Evolutionary conservation across 495 filamentous ascomycete species (phyloP), one percentile per base, ranked within the genome.

Genomic region (Penicillium maclennaniae): DNA sequence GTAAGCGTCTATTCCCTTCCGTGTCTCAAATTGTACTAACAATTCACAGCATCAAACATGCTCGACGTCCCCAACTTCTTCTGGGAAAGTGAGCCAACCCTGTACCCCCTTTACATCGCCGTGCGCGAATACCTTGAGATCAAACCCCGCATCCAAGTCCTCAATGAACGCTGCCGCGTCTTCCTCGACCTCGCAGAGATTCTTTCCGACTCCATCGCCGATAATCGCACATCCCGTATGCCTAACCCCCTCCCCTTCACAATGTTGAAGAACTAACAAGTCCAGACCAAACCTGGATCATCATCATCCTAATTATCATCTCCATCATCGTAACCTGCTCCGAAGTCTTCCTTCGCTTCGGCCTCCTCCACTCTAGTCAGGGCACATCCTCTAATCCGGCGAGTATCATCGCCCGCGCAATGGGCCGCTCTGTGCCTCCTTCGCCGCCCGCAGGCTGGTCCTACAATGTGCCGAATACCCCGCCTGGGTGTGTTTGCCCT

Each of bases 91-190:
- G 93, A 99, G 64, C 93, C 93, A 34, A 96, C 89, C 2, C 80
- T 99, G 0, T 90, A 96, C 65, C 93, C 93, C 0, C 84, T 99
- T 39, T 99, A 99, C 70, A 83, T 83, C 49, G 93, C 92, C 45
- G 91, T 97, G 26, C 88, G 93, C 59, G 95, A 97, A 63, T 99
- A 99, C 67, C 85, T 99, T 42, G 93, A 99, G 63, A 97, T 99
- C 72, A 90, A 92, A 60, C 88, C 86, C 0, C 89, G 93, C 21
- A 93, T 95, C 55, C 86, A 93, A 64, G 91, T 96, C 6, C 83
- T 99, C 36, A 99, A 99, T 67, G 92, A 96, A 68, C 88, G 95
- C 42, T 99, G 95, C 62, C 82, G 87, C 26, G 93, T 99, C 28
- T 99, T 99, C 72, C 80, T 99, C 19, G 93, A 99, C 67, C 84